These are phyloP conservation scores for Coemansia asiatica DNA, from an alignment of 192 early-diverging fungal genomes.

Conservation along the genomic window DNA sequence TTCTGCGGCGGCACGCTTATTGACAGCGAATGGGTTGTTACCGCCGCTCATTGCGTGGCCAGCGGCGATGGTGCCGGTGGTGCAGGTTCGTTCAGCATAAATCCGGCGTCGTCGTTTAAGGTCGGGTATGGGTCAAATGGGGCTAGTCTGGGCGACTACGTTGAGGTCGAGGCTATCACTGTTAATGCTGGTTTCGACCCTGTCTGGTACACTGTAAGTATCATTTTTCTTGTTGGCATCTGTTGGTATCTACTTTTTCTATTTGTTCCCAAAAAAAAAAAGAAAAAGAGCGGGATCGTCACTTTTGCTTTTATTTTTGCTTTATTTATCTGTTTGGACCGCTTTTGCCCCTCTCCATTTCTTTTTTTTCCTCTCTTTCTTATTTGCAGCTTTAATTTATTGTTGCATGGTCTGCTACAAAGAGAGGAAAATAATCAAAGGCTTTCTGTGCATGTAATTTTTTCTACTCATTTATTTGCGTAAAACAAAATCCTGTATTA, in stretches of 20 bases:
- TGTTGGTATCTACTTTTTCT: background rate
- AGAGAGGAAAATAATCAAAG: background rate
- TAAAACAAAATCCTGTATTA: too few species aligned
- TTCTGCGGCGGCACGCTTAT: constrained; percentile 49
- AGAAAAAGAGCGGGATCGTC: too few species aligned
- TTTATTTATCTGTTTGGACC: too few species aligned
- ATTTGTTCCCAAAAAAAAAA: too few species aligned
- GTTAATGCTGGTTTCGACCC: constrained; percentile 43
- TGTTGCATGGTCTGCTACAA: too few species aligned
- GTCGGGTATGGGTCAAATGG: constrained; percentile 35
- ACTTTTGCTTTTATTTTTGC: too few species aligned
- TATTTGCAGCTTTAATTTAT: too few species aligned
- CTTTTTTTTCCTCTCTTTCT: too few species aligned
- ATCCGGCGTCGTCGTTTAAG: constrained; percentile 19
- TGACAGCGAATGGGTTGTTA: constrained; percentile 47
- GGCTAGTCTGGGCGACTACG: constrained; percentile 17
- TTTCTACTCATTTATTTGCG: background rate
- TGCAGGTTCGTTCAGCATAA: constrained; percentile 23
- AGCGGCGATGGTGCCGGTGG: constrained; percentile 5
- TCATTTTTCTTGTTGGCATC: background rate
- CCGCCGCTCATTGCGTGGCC: constrained; percentile 55
- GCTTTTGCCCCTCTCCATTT: too few species aligned
- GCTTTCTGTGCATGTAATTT: background rate
- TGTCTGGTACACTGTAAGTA: constrained; percentile 50
- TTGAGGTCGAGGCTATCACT: constrained; percentile 35